These are phyloP conservation scores for Croton setiger DNA, from an alignment of 441 rosid genomes.

Conservation along the genomic window DNA sequence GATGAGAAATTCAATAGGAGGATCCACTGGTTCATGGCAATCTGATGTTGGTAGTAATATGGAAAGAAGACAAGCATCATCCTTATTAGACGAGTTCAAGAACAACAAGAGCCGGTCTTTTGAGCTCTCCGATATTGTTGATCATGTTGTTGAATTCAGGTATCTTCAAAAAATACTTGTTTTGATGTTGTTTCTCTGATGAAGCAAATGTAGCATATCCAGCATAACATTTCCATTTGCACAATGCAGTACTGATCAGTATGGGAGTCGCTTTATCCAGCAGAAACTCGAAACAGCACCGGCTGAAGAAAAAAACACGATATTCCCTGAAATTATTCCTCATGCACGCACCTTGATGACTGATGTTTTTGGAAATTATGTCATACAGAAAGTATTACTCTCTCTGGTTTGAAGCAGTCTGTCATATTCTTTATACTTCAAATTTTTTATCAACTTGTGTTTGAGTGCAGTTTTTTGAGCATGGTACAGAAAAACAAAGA, in stretches of 20 bases:
- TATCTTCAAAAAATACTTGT: slow-evolving; percentile 23
- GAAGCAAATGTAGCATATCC: slow-evolving; percentile 9
- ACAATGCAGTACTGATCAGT: slow-evolving; percentile 78
- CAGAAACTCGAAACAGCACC: slow-evolving; percentile 83
- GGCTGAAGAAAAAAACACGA: slow-evolving; percentile 66
- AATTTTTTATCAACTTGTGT: slow-evolving; percentile 21
- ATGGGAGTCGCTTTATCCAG: slow-evolving; percentile 95
- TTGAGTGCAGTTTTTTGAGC: slow-evolving; percentile 76
- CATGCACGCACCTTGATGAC: slow-evolving; percentile 84
- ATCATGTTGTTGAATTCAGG: slow-evolving; percentile 88
- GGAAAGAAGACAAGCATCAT: slow-evolving; percentile 46
- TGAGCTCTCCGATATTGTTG: slow-evolving; percentile 68
- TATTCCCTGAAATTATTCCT: slow-evolving; percentile 79
- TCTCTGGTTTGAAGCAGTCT: slow-evolving; percentile 17
- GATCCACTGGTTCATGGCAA: slow-evolving; percentile 50
- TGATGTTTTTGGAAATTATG: slow-evolving; percentile 96
- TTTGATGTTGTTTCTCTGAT: slow-evolving; percentile 14
- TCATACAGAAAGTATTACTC: slow-evolving; percentile 76
- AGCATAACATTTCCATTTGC: slow-evolving; percentile 14
- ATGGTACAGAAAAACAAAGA: slow-evolving; percentile 77
- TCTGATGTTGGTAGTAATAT: slow-evolving; percentile 43
- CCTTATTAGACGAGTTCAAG: slow-evolving; percentile 82
- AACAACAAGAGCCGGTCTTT: slow-evolving; percentile 66
- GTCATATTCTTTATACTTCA: background rate
- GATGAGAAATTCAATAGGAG: slow-evolving; percentile 57